Conservation (phyloP, 345 rosid genomes). For the Clarkia xantiana region DNA sequence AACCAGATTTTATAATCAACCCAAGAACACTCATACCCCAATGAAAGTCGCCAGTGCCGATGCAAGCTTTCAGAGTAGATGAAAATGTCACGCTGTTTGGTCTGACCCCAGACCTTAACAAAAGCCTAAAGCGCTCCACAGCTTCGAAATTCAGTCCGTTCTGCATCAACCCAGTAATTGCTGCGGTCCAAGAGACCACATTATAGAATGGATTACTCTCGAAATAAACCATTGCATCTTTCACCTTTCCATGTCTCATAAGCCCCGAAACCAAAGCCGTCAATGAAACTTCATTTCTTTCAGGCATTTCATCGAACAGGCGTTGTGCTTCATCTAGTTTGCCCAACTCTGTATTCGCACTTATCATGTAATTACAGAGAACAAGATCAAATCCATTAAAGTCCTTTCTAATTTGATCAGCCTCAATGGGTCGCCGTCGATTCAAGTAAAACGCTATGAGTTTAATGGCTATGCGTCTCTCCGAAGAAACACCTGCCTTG, state of each 20-base stretch:
- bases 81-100: slow-evolving; percentile 36
- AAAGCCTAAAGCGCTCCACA: slow-evolving; percentile 24
- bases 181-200: slow-evolving; percentile 41
- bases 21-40: slow-evolving; percentile 29
- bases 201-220: slow-evolving; percentile 33
- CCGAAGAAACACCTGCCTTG: slow-evolving; percentile 26
- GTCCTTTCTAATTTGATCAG: slow-evolving; percentile 25
- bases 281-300: slow-evolving; percentile 40
- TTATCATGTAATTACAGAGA: slow-evolving; percentile 32
- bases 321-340: slow-evolving; percentile 26
- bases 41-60: slow-evolving; percentile 15
- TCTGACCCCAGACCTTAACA: slow-evolving; percentile 26
- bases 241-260: slow-evolving; percentile 32
- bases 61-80: slow-evolving; percentile 30
- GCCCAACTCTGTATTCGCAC: slow-evolving; percentile 22
- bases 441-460: slow-evolving; percentile 38
- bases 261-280: slow-evolving; percentile 35
- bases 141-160: slow-evolving; percentile 29
- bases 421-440: slow-evolving; percentile 20
- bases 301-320: slow-evolving; percentile 48
- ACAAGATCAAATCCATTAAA: slow-evolving; percentile 30
- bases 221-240: slow-evolving; percentile 37
- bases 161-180: slow-evolving; percentile 37
- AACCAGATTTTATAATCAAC: slow-evolving; percentile 30
- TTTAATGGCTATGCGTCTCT: slow-evolving; percentile 27